Evolutionary conservation across 2,329 filamentous ascomycete species (phyloP).

Genomic region (Beauveria brongniartii): DNA sequence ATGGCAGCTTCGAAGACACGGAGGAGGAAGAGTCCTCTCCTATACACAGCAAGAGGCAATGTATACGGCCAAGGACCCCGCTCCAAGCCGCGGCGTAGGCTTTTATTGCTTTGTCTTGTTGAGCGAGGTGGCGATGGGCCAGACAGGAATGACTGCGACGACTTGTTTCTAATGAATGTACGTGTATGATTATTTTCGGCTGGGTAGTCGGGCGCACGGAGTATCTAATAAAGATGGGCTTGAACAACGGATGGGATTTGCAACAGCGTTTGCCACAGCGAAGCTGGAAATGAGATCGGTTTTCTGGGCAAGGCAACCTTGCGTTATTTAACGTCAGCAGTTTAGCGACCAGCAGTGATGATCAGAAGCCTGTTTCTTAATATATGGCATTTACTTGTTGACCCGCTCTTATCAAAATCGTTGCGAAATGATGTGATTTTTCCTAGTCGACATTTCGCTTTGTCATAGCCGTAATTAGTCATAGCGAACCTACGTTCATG

Average conservation of each 20-base stretch:
- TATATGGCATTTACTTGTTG: not conserved
- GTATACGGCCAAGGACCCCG: constrained; percentile 21
- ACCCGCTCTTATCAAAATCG: not conserved
- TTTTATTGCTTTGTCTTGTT: not conserved
- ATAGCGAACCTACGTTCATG: not conserved
- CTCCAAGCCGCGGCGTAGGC: constrained; percentile 2
- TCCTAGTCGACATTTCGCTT: not conserved
- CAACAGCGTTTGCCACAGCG: not conserved
- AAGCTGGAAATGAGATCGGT: not conserved
- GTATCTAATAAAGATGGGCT: not conserved
- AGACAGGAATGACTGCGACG: too few relatives aligned
- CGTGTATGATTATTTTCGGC: not conserved
- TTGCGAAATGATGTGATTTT: not conserved
- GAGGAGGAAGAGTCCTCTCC: constrained; percentile 22
- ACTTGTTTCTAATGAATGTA: not conserved
- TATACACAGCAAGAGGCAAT: constrained; percentile 23
- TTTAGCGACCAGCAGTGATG: not conserved
- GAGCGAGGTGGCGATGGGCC: too few relatives aligned
- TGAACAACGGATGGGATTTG: not conserved
- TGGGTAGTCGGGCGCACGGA: not conserved
- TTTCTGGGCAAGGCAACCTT: not conserved
- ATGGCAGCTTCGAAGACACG: constrained; percentile 32
- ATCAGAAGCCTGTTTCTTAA: not conserved
- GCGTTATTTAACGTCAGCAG: not conserved
- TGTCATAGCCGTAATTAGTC: not conserved